These are phyloP conservation scores for Lepidium africanum DNA, from an alignment of 345 rosid species.

Conservation along the genomic window DNA sequence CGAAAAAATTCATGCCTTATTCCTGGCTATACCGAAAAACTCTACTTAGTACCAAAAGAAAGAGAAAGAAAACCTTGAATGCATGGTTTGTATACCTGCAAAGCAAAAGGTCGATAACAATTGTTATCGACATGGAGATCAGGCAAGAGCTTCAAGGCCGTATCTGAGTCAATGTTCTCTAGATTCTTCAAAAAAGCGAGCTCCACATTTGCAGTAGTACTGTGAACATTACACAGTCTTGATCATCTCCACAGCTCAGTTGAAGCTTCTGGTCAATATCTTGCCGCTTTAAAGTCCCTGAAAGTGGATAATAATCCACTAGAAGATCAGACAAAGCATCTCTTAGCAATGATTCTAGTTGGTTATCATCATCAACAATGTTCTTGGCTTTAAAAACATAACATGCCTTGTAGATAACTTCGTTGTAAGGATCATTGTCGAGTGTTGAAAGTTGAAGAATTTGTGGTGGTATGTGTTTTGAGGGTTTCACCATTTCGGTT, in stretches of 20 bases:
- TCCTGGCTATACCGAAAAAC: no score
- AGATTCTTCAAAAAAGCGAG: conserved; percentile 32
- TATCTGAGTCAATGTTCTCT: conserved; percentile 31
- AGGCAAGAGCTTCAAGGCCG: conserved; percentile 22
- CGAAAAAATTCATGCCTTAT: no score
- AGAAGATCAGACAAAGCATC: conserved; percentile 42
- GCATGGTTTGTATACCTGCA: conserved; percentile 25
- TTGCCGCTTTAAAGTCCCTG: conserved; percentile 41
- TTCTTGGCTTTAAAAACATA: conserved; percentile 34
- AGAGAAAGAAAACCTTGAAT: no score
- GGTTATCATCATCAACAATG: not conserved
- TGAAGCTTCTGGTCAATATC: conserved; percentile 33
- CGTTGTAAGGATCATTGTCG: conserved; percentile 37
- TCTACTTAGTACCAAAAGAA: no score
- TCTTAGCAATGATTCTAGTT: conserved; percentile 15
- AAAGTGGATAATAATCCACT: conserved; percentile 44
- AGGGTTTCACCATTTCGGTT: conserved; percentile 36
- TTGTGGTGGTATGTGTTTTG: conserved; percentile 30
- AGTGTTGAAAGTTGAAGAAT: conserved; percentile 38
- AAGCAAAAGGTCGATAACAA: conserved; percentile 31
- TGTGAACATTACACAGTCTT: conserved; percentile 35
- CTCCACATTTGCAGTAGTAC: conserved; percentile 29
- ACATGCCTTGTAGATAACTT: conserved; percentile 28
- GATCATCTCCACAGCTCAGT: conserved; percentile 21
- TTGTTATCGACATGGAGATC: not conserved